These are phyloP conservation scores for Pachyrhizus erosus DNA, from an alignment of 306 rosid genomes.

Conservation along the genomic window DNA sequence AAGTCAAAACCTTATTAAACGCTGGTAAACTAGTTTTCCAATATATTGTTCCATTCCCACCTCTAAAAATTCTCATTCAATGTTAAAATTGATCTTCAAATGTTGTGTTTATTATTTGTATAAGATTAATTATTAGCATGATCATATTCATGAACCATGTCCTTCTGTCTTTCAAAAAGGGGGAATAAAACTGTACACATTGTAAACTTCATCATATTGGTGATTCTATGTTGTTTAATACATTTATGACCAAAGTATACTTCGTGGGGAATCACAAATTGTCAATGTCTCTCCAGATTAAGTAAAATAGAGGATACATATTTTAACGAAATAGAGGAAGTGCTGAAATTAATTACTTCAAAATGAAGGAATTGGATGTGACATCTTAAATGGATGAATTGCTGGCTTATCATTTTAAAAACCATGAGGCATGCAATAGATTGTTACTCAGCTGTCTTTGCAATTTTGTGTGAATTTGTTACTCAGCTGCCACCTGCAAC, in stretches of 20 bases:
- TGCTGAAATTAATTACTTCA: not conserved
- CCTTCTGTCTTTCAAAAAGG: not conserved
- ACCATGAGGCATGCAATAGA: too few relatives aligned
- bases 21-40: too few relatives aligned
- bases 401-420: too few relatives aligned
- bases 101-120: conserved; percentile 41
- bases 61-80: conserved; percentile 8
- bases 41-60: too few relatives aligned
- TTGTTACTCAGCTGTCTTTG: too few relatives aligned
- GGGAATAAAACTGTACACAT: not conserved
- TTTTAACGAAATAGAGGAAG: not conserved
- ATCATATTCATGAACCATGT: conserved; percentile 15
- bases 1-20: too few relatives aligned
- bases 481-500: too few relatives aligned
- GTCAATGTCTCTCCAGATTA: not conserved
- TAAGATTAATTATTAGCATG: conserved; percentile 4
- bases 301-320: not conserved
- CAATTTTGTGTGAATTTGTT: too few relatives aligned
- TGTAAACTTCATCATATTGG: conserved; percentile 29
- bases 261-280: not conserved
- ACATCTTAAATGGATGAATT: too few relatives aligned
- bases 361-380: not conserved
- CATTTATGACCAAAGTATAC: not conserved
- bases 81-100: conserved; percentile 28
- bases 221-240: not conserved